Percentiles rank a stretch among this genome's conserved stretches.
phyloP scores from a whole-genome alignment of 257 asterid species.

The Cinchona pubescens region DNA sequence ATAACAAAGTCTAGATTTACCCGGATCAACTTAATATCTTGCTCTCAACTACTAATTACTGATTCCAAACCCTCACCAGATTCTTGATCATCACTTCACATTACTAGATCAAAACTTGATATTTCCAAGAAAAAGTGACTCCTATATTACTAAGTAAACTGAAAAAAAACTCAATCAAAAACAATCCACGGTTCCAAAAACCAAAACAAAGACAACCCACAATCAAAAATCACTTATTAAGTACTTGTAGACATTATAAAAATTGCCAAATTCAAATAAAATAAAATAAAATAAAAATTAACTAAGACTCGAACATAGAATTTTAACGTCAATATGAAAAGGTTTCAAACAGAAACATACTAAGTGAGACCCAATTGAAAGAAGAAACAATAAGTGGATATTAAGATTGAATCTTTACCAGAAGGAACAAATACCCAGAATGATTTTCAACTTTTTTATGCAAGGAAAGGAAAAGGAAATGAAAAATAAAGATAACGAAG shows the following conservation, averaged over 20 bases:
- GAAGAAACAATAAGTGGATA: neutral
- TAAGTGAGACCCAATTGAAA: neutral
- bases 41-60: neutral
- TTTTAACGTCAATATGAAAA: neutral
- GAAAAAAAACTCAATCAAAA: neutral
- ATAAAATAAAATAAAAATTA: neutral
- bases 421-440: neutral
- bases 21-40: neutral
- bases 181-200: neutral
- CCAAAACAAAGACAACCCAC: neutral
- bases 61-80: neutral
- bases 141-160: neutral
- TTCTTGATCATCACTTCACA: neutral
- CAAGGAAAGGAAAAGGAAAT: neutral
- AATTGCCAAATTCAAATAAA: neutral
- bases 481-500: neutral
- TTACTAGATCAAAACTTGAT: neutral
- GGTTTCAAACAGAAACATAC: neutral
- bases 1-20: neutral
- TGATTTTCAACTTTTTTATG: neutral
- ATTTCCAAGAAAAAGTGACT: neutral
- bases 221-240: neutral
- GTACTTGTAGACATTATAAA: neutral
- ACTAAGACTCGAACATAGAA: neutral
- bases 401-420: constrained; percentile 3